These are phyloP conservation scores for Elsinoe necatrix DNA, from an alignment of 2,329 filamentous ascomycete genomes.

Conservation along the genomic window DNA sequence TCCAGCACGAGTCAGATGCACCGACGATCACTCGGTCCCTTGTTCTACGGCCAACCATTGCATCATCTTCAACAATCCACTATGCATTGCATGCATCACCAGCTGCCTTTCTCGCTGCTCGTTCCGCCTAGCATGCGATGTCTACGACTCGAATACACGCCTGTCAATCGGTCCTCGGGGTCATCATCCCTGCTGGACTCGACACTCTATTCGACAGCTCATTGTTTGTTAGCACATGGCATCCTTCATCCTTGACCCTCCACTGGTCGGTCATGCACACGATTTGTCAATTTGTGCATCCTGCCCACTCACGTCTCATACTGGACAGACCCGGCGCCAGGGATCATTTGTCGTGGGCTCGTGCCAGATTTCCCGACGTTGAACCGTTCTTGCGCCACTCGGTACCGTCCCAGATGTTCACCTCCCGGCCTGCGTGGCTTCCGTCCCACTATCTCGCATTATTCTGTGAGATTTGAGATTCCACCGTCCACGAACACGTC, in stretches of 20 bases:
- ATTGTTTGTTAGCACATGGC: neutral
- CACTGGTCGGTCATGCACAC: conserved; percentile 6
- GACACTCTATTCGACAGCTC: neutral
- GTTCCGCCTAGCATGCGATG: conserved; percentile 1
- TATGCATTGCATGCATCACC: neutral
- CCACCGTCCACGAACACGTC: neutral
- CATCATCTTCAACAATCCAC: neutral
- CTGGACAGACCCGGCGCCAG: neutral
- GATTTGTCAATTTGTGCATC: conserved; percentile 13
- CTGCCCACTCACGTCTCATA: conserved; percentile 2
- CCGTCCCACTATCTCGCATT: neutral
- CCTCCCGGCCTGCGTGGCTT: conserved; percentile 1
- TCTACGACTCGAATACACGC: neutral
- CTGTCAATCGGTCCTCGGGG: neutral
- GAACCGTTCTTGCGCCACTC: conserved; percentile 13
- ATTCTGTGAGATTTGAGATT: conserved; percentile 9
- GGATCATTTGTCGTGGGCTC: neutral
- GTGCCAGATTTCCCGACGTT: conserved; percentile 10
- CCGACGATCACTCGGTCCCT: neutral
- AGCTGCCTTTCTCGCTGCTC: conserved; percentile 7
- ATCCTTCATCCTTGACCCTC: neutral
- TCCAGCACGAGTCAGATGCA: conserved; percentile 1
- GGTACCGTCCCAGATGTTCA: conserved; percentile 13
- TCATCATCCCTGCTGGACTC: neutral
- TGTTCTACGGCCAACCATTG: neutral